Evolutionary conservation across 228 moss, liverwort and hornwort species (phyloP).

Genomic region (Sphagnum magellanicum): DNA sequence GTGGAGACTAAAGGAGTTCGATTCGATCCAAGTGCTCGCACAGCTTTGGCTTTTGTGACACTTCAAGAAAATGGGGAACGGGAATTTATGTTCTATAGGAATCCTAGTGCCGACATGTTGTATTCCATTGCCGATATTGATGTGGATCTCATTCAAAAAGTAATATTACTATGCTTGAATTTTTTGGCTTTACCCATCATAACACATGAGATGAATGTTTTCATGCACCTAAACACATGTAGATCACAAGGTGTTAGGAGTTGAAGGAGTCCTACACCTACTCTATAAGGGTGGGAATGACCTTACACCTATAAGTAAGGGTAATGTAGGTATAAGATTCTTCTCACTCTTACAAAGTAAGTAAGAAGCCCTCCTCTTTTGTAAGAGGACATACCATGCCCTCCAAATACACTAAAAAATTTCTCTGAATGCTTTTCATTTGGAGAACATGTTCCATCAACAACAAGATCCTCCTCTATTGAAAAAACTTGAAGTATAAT

Average conservation of each 20-base stretch:
- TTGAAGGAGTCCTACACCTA: not conserved
- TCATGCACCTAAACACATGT: not conserved
- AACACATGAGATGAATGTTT: not conserved
- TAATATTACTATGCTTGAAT: slow-evolving; percentile 1
- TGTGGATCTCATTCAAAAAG: slow-evolving; percentile 24
- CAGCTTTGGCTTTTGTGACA: slow-evolving; percentile 42
- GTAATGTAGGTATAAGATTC: too few species aligned
- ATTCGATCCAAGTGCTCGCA: slow-evolving; percentile 37
- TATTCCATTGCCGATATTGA: slow-evolving; percentile 35
- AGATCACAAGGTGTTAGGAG: not conserved
- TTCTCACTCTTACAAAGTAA: too few species aligned
- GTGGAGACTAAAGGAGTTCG: slow-evolving; percentile 40
- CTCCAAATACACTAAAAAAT: too few species aligned
- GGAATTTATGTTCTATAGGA: slow-evolving; percentile 45
- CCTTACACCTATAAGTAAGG: too few species aligned
- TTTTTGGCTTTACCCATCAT: not conserved
- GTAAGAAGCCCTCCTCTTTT: too few species aligned
- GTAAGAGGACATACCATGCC: too few species aligned
- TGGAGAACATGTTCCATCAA: too few species aligned
- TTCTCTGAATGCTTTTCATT: too few species aligned
- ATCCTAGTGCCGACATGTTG: slow-evolving; percentile 41
- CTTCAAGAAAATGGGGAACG: slow-evolving; percentile 38
- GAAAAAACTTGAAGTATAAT: too few species aligned
- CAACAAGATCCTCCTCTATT: too few species aligned
- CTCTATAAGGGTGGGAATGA: not conserved